A percentile compares a stretch with the other conserved stretches of the same genome.
Conservation (phyloP, 1,284 basidiomycete species). For the Pisolithus thermaeus region DNA sequence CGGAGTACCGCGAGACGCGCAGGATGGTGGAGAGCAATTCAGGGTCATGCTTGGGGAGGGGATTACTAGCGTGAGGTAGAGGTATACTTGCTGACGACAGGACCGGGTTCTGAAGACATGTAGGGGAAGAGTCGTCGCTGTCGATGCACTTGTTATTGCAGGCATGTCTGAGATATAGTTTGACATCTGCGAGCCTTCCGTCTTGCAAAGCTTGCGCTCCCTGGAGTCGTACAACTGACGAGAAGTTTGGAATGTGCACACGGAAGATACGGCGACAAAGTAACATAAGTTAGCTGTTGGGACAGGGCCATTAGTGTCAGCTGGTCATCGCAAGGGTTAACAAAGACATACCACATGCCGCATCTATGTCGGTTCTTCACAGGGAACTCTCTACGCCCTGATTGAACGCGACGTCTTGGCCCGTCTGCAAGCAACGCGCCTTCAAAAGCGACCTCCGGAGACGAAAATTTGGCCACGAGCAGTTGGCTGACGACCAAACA, state of each 20-base stretch:
- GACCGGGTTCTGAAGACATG: neutral
- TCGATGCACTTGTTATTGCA: neutral
- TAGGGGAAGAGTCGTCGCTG: conserved; percentile 1
- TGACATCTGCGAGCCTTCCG: conserved; percentile 10
- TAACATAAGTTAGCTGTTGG: conserved; percentile 52
- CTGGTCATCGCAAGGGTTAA: neutral
- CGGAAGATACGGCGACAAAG: conserved; percentile 45
- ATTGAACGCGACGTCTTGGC: conserved; percentile 20
- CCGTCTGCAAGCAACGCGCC: neutral
- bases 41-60: conserved; percentile 6
- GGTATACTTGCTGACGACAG: neutral
- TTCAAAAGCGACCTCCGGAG: conserved; percentile 2
- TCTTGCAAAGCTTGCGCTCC: conserved; percentile 18
- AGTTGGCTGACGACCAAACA: conserved; percentile 17
- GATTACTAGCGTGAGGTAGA: neutral
- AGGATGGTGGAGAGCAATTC: conserved; percentile 23
- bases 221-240: conserved; percentile 17
- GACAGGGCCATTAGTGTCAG: neutral
- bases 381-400: conserved; percentile 22
- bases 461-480: conserved; percentile 26
- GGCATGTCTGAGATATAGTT: conserved; percentile 18
- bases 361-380: conserved; percentile 24
- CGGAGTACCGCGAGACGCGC: conserved; percentile 24
- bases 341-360: conserved; percentile 46
- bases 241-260: conserved; percentile 30